These are phyloP conservation scores for Blastobotrys persicus DNA, from an alignment of 1,139 yeast species.

Conservation along the genomic window DNA sequence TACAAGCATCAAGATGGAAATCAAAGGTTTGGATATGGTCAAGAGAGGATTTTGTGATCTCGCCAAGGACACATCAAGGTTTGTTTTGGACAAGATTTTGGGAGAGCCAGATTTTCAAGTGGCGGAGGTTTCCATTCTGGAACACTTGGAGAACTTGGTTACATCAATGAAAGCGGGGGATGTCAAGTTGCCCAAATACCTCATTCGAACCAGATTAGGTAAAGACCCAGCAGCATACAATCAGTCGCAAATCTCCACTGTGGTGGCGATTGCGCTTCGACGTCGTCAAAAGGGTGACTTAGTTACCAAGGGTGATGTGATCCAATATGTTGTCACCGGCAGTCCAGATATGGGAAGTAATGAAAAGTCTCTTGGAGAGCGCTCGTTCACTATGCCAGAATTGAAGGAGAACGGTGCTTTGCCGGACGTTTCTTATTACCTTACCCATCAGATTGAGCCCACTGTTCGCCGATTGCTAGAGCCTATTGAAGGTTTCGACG, in stretches of 20 bases:
- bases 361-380: conserved; percentile 50
- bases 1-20: conserved; percentile 63
- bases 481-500: conserved; percentile 83
- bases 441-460: conserved; percentile 85
- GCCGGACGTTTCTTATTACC: conserved; percentile 76
- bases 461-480: conserved; percentile 88
- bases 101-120: conserved; percentile 75
- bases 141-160: conserved; percentile 59
- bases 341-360: conserved; percentile 34
- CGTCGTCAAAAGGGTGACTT: conserved; percentile 77
- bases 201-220: conserved; percentile 41
- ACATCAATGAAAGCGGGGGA: conserved; percentile 47
- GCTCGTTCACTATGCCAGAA: conserved; percentile 79
- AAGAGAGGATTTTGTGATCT: conserved; percentile 95
- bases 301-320: conserved; percentile 84
- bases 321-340: conserved; percentile 75
- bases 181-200: conserved; percentile 60
- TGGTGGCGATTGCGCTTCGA: conserved; percentile 87
- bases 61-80: conserved; percentile 82
- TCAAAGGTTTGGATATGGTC: conserved; percentile 94
- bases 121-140: conserved; percentile 70
- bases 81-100: conserved; percentile 67
- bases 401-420: conserved; percentile 52
- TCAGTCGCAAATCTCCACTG: conserved; percentile 76
- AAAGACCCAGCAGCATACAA: conserved; percentile 42